Conservation (phyloP, 176 grass and related monocot species). For the Melocanna baccifera region DNA sequence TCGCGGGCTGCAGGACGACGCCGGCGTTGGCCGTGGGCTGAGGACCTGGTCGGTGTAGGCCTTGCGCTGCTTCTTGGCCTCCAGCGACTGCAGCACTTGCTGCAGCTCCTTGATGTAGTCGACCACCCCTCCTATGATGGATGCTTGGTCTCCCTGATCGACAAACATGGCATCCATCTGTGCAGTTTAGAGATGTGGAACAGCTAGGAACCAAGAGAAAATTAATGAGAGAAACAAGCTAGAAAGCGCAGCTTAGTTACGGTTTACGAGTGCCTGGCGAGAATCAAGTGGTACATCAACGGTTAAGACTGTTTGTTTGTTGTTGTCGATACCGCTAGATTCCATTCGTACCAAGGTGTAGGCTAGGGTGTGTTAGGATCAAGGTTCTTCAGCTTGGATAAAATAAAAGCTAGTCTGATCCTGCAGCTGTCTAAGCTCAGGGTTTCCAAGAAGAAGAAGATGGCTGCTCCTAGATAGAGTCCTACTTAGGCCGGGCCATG, state of each 20-base stretch:
- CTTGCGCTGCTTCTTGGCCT: constrained; percentile 91
- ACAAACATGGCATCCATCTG: not conserved
- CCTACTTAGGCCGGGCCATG: not conserved
- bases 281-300: not conserved
- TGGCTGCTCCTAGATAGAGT: not conserved
- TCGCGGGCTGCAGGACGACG: constrained; percentile 35
- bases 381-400: not conserved
- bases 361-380: not conserved
- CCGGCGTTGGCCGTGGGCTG: constrained; percentile 46
- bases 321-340: not conserved
- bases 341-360: not conserved
- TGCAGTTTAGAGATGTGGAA: not conserved
- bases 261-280: not conserved
- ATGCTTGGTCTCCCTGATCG: constrained; percentile 85
- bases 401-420: not conserved
- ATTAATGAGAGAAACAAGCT: not conserved
- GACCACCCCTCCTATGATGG: constrained; percentile 89
- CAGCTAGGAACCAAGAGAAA: not conserved
- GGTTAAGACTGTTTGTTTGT: not conserved
- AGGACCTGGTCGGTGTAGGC: constrained; percentile 52
- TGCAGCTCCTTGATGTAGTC: constrained; percentile 97
- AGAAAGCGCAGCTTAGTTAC: not conserved
- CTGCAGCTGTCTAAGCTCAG: not conserved
- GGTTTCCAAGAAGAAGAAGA: not conserved
- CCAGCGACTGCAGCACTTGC: constrained; percentile 69